Conservation (phyloP, 169 alveolate genomes). For the Plasmodium gonderi region DNA sequence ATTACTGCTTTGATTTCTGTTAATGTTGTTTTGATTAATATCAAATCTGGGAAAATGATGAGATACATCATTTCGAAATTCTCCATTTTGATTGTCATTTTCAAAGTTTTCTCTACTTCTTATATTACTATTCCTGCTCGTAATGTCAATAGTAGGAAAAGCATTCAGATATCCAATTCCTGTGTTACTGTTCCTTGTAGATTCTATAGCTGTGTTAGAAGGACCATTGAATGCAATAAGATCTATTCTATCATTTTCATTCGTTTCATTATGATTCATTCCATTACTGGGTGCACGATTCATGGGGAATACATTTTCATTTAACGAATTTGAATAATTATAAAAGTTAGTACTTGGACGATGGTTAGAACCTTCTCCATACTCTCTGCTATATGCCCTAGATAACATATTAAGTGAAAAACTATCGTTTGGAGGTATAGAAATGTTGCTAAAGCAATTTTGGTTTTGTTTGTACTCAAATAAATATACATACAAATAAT, state of each 20-base stretch:
- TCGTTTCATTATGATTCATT: background rate
- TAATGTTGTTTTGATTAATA: background rate
- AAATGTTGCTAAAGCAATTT: background rate
- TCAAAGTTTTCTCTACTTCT: background rate
- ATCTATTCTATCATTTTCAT: background rate
- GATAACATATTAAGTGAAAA: slow-evolving; percentile 20
- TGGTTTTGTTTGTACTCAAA: slow-evolving; percentile 38
- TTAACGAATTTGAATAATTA: background rate
- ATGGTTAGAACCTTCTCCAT: background rate
- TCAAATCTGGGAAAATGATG: background rate
- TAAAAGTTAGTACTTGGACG: background rate
- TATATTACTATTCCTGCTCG: background rate
- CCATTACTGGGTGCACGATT: background rate
- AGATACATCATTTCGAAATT: background rate
- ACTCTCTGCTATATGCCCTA: slow-evolving; percentile 21
- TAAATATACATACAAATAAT: slow-evolving; percentile 58
- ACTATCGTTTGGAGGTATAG: slow-evolving; percentile 11
- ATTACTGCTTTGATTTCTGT: background rate
- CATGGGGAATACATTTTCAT: background rate
- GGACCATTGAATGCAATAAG: background rate
- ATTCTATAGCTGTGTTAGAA: background rate
- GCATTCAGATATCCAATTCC: background rate
- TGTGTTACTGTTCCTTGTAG: background rate
- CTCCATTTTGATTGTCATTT: background rate
- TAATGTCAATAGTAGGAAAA: background rate